Conservation (phyloP, 305 asterid genomes). For the Plantago coronopus region DNA sequence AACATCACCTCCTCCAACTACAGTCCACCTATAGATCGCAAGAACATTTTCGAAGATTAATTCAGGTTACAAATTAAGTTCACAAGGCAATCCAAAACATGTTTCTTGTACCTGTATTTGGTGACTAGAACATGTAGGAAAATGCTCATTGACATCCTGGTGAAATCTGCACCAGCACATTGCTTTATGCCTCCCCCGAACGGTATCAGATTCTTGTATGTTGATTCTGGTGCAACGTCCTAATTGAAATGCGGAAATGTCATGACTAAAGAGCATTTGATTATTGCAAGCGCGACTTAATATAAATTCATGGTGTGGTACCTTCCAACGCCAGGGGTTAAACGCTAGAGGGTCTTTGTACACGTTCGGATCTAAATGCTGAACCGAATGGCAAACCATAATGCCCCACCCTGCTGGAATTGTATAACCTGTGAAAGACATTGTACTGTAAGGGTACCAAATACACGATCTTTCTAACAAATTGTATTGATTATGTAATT, state of each 20-base stretch:
- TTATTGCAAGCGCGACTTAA: background rate
- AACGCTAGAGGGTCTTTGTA: conserved; percentile 19
- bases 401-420: conserved; percentile 24
- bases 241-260: background rate
- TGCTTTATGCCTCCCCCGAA: conserved; percentile 13
- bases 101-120: conserved; percentile 6
- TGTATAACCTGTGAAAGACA: conserved; percentile 15
- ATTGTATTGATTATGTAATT: too few species aligned
- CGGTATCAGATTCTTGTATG: background rate
- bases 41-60: background rate
- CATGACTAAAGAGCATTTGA: background rate
- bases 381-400: conserved; percentile 17
- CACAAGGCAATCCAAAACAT: too few species aligned
- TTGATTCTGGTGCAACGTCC: background rate
- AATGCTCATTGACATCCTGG: conserved; percentile 1
- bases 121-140: conserved; percentile 1
- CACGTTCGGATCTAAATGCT: conserved; percentile 18
- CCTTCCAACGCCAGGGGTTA: conserved; percentile 27
- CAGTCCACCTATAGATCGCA: background rate
- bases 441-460: background rate
- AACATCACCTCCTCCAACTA: conserved; percentile 5
- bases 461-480: too few species aligned
- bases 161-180: conserved; percentile 10
- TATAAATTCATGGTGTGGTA: background rate
- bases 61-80: too few species aligned